These are phyloP conservation scores for Lachancea sp. DNA, from an alignment of 805 yeast species.

Conservation along the genomic window DNA sequence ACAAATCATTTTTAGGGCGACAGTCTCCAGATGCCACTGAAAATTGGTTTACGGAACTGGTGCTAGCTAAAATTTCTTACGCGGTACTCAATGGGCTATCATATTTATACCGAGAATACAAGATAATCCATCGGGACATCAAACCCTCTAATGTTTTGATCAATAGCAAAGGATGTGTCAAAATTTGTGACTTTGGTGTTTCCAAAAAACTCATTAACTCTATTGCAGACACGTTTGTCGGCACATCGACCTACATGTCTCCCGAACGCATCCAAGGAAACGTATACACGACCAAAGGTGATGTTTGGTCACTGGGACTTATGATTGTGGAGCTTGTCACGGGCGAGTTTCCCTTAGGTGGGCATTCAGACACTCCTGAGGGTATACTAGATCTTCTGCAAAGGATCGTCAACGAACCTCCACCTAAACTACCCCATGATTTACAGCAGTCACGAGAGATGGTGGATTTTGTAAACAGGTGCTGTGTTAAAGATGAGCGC, in stretches of 20 bases:
- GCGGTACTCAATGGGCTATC: conserved; percentile 75
- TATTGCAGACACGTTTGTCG: conserved; percentile 95
- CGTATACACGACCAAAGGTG: conserved; percentile 88
- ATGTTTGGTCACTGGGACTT: conserved; percentile 94
- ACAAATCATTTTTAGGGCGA: conserved; percentile 35
- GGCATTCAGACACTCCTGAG: conserved; percentile 59
- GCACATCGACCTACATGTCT: conserved; percentile 95
- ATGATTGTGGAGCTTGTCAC: conserved; percentile 84
- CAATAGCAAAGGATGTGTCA: conserved; percentile 80
- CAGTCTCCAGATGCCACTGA: conserved; percentile 4
- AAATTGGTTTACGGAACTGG: conserved; percentile 41
- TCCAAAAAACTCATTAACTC: conserved; percentile 88
- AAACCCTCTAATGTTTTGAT: conserved; percentile 91
- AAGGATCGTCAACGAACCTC: conserved; percentile 86
- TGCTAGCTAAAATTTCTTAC: conserved; percentile 66
- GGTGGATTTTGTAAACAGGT: conserved; percentile 63
- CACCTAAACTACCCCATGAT: conserved; percentile 54
- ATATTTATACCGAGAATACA: conserved; percentile 74
- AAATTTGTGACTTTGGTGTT: conserved; percentile 95
- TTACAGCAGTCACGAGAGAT: conserved; percentile 39
- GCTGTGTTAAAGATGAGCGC: conserved; percentile 63
- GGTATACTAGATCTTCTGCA: conserved; percentile 88
- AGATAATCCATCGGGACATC: conserved; percentile 91
- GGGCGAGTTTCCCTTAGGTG: conserved; percentile 71
- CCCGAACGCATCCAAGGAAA: conserved; percentile 97